A percentile compares a stretch with the other conserved stretches of the same genome.
These are phyloP conservation scores for Penicillium maclennaniae DNA, from an alignment of 495 filamentous ascomycete species.

Conservation along the genomic window DNA sequence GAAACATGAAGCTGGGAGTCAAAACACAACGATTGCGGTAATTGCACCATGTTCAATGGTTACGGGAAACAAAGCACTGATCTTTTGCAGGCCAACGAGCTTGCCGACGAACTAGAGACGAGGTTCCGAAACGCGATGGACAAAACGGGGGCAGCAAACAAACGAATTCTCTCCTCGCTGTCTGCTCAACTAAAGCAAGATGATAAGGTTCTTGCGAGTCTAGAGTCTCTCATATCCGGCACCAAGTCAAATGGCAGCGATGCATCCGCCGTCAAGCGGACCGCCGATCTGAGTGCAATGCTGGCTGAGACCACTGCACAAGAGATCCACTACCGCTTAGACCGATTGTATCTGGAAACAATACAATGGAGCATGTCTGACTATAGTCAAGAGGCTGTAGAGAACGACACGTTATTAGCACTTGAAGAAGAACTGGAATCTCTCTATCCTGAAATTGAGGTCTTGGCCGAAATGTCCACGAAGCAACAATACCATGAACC, in stretches of 20 bases:
- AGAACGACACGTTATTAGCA: constrained; percentile 24
- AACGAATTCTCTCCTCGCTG: constrained; percentile 33
- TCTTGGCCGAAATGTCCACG: constrained; percentile 58
- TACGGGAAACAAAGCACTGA: constrained; percentile 17
- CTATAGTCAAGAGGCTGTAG: not conserved
- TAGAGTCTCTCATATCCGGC: constrained; percentile 29
- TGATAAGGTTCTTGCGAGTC: constrained; percentile 28
- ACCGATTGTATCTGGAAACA: constrained; percentile 41
- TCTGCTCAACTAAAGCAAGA: constrained; percentile 38
- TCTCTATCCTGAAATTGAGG: constrained; percentile 58
- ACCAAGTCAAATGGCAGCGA: constrained; percentile 29
- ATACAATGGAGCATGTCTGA: constrained; percentile 10
- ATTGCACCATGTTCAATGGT: not conserved
- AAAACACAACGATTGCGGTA: constrained; percentile 36
- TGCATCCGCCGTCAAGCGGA: constrained; percentile 27
- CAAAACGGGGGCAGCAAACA: constrained; percentile 29
- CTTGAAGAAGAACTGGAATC: constrained; percentile 59
- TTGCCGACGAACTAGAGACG: constrained; percentile 31
- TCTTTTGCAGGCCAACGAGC: constrained; percentile 28
- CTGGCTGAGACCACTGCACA: constrained; percentile 33
- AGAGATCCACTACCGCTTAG: constrained; percentile 43
- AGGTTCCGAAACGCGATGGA: constrained; percentile 32
- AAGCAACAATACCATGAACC: constrained; percentile 58
- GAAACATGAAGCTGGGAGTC: constrained; percentile 37
- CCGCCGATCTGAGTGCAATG: constrained; percentile 22